Base-by-base conservation (phyloP, 345 rosid genomes). In the Gynandropsis gynandra region DNA sequence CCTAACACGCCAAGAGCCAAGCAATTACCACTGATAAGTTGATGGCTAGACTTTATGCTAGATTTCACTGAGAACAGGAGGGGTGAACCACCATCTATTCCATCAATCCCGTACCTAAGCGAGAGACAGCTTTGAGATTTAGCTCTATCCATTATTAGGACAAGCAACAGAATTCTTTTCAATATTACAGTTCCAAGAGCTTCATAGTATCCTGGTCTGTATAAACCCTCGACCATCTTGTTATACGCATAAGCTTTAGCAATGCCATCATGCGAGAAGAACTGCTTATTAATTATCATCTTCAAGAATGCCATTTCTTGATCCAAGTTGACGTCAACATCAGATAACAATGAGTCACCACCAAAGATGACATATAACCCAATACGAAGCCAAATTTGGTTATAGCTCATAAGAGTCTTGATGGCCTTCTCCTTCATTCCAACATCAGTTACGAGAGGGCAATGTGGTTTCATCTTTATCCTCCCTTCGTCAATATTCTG, bases 401-500 rank as follows among this genome's bases (percentile, higher is more conserved):
- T 90, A 24, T 87, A 90, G 54, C 79, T 66, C 82, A 90, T 69
- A 8, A 90, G 61, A 45, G 75, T 64, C 61, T 58, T 75, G 29
- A 63, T 59, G 4, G 85, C 92, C 64, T 73, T 90, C 71, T 82
- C 89, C 72, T 80, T 90, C 79, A 90, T 59, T 54, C 95, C 96
- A 59, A 82, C 63, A 72, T 90, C 98, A 46, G 98, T 82, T 21
- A 87, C 89, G 42, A 90, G 76, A 42, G 92, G 95, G 61, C 98
- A 90, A 54, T 87, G 85, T 16, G 78, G 53, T 72, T 68, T 90
- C 95, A 90, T 82, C 47, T 72, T 87, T 68, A 90, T 66, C 75
- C 98, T 80, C 44, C 98, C 89, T 50, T 82, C 89, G 63, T 90
- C 96, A 20, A 90, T 80, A 74, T 65, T 87, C 98, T 90, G 76